Base-by-base conservation (phyloP, 805 yeast species). In the Starmera quercuum region DNA sequence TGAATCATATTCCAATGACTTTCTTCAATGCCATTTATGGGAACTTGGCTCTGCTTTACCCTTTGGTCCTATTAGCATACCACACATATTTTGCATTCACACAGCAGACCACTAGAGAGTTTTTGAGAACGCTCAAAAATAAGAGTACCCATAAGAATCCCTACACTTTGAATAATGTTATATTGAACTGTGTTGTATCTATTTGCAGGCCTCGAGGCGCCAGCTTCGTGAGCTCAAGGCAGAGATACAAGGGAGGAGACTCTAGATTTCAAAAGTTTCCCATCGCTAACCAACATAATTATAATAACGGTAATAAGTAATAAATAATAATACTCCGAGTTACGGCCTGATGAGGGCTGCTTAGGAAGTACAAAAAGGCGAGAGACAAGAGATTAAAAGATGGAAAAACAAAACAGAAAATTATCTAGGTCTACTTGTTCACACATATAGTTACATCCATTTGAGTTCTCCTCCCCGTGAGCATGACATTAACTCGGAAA, bases 81-180 rank as follows among this genome's bases (percentile, higher is more conserved):
- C 95, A 84, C 46, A 24, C 73, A 1, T 68, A 62, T 32, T 53
- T 83, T 32, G 71, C 75, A 0, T 48, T 71, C 1, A 65, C 72
- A 7, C 78, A 78, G 31, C 66, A 79, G 41, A 78, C 88, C 7
- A 83, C 95, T 6, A 64, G 87, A 40, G 95, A 84, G 44, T 83
- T 69, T 47, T 58, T 84, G 32, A 71, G 70, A 45, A 55, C 66
- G 18, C 57, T 63, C 7, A 63, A 68, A 9, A 48, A 58, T 5
- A 51, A 58, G 29, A 56, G 51, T 37, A 61, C 64, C 2, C 46
- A 58, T 28, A 43, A 44, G 20, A 63, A 61, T 32, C 65, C 69
- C 5, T 71, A 49, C 48, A 63, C 61, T 34, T 47, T 53, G 7
- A 57, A 52, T 4, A 54, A 52, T 10, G 36, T 45, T 7, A 30